Percentiles rank a stretch among this genome's conserved stretches.
Conservation (phyloP, 805 yeast species). For the Ogataea ganodermae region DNA sequence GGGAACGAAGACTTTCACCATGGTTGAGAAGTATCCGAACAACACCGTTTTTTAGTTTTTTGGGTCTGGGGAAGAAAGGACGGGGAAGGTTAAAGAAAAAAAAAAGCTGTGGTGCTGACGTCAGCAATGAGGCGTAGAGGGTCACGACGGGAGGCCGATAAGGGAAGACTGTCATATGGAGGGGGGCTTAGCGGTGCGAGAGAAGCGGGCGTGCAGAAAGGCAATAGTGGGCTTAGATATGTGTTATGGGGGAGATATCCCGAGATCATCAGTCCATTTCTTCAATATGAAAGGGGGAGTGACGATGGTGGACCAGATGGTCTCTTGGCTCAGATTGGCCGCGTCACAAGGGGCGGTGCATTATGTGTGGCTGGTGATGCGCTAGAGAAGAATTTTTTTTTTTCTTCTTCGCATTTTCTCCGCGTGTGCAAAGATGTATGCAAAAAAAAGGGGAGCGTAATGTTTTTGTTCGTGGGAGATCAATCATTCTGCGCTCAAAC, state of each 20-base stretch:
- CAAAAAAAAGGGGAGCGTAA: constrained; percentile 5
- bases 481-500: constrained; percentile 8
- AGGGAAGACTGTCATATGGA: background rate
- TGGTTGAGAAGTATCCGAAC: too few relatives aligned
- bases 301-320: background rate
- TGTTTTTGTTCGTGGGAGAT: constrained; percentile 4
- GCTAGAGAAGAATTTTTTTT: background rate
- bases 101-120: background rate
- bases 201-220: too few relatives aligned
- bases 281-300: background rate
- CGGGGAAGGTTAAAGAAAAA: constrained; percentile 6
- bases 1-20: too few relatives aligned
- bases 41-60: constrained; percentile 1
- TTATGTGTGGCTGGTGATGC: background rate
- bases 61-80: background rate
- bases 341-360: background rate
- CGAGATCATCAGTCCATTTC: too few relatives aligned
- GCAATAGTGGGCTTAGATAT: too few relatives aligned
- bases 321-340: background rate
- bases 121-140: constrained; percentile 1
- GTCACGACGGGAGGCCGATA: background rate
- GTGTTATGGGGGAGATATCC: too few relatives aligned
- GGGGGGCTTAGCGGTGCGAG: too few relatives aligned
- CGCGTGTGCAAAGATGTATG: constrained; percentile 2
- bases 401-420: background rate